Percentiles rank a stretch among this genome's conserved stretches.
phyloP scores from a whole-genome alignment of 2,329 filamentous ascomycete species.

The Exutisphaerella laricina region DNA sequence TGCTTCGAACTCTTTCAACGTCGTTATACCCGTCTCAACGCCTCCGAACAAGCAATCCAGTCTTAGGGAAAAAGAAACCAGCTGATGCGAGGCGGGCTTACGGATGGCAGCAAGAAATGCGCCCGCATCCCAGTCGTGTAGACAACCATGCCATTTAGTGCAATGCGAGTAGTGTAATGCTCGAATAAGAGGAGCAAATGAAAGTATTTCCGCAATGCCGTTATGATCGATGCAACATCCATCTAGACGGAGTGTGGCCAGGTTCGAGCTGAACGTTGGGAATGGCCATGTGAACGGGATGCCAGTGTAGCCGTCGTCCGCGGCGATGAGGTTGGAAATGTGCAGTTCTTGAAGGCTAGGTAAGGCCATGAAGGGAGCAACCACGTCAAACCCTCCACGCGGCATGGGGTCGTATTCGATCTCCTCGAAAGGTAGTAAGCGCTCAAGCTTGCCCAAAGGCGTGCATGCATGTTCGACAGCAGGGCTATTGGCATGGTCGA shows the following conservation, averaged over 20 bases:
- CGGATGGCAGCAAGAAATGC: slow-evolving; percentile 7
- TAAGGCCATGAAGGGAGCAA: slow-evolving; percentile 8
- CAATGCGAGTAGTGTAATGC: slow-evolving; percentile 11
- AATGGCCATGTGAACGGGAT: slow-evolving; percentile 7
- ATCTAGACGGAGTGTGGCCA: slow-evolving; percentile 8
- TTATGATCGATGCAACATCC: slow-evolving; percentile 8
- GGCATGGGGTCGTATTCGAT: background rate
- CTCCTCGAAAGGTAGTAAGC: slow-evolving; percentile 2
- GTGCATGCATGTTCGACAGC: background rate
- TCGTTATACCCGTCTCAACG: slow-evolving; percentile 5
- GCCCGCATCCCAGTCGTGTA: slow-evolving; percentile 9
- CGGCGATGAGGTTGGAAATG: slow-evolving; percentile 4
- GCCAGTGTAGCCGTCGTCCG: slow-evolving; percentile 9
- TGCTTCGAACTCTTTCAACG: slow-evolving; percentile 5
- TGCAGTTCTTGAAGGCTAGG: slow-evolving; percentile 9
- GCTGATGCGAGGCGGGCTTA: slow-evolving; percentile 1
- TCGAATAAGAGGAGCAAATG: slow-evolving; percentile 4
- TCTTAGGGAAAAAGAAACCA: slow-evolving; percentile 3
- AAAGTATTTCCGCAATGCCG: slow-evolving; percentile 7
- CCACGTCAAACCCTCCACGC: slow-evolving; percentile 2
- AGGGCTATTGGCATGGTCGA: background rate
- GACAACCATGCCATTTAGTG: slow-evolving; percentile 11
- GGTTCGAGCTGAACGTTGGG: background rate
- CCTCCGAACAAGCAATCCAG: slow-evolving; percentile 4
- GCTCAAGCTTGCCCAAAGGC: slow-evolving; percentile 7